Percentiles rank a stretch among this genome's conserved stretches.
Evolutionary conservation across 164 flowering plant species (phyloP).

Genomic region (Vitis riparia): DNA sequence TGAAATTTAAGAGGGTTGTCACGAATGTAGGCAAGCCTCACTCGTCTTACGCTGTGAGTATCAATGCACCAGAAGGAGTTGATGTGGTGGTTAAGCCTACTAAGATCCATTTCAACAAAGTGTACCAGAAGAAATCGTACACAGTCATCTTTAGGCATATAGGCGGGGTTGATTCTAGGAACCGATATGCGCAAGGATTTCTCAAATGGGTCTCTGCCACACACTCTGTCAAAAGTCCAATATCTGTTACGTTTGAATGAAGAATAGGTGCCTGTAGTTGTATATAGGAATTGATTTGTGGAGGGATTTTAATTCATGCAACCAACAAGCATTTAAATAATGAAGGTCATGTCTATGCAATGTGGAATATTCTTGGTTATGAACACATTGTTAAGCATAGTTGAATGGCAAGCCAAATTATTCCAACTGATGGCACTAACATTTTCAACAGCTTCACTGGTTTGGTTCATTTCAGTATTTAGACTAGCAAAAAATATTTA

Average conservation of each 20-base stretch:
- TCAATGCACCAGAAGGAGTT: conserved; percentile 17
- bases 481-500: too few relatives aligned
- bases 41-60: conserved; percentile 14
- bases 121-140: conserved; percentile 29
- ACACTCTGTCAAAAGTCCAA: conserved; percentile 33
- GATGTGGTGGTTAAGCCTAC: conserved; percentile 14
- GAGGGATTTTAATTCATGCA: too few relatives aligned
- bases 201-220: conserved; percentile 33
- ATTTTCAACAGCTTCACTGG: too few relatives aligned
- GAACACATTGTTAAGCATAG: too few relatives aligned
- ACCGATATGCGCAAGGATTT: conserved; percentile 18
- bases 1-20: conserved; percentile 33
- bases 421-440: too few relatives aligned
- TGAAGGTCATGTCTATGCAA: too few relatives aligned
- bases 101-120: conserved; percentile 9
- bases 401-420: too few relatives aligned
- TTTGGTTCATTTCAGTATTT: too few relatives aligned
- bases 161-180: neutral
- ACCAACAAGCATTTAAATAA: too few relatives aligned
- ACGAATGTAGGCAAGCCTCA: conserved; percentile 39
- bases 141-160: conserved; percentile 16
- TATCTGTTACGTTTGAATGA: conserved; percentile 20
- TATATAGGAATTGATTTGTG: too few relatives aligned
- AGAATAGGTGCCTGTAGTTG: too few relatives aligned
- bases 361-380: too few relatives aligned